A percentile compares a stretch with the other conserved stretches of the same genome.
Evolutionary conservation across 2,329 filamentous ascomycete genomes (phyloP).

Genomic region (Cladosporium sp.): DNA sequence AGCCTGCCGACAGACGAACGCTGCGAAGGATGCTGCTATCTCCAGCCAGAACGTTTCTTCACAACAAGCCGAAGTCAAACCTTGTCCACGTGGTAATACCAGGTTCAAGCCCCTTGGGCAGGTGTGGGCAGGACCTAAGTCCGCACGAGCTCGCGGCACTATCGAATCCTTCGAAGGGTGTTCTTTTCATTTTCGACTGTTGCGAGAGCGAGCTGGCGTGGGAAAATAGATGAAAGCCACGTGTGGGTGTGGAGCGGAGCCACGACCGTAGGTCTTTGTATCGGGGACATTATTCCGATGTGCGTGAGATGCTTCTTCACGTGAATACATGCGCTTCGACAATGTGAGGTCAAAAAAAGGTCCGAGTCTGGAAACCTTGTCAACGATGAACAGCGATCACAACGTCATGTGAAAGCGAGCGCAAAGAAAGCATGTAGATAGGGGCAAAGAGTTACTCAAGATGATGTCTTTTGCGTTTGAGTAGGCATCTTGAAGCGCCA

Average conservation of each 20-base stretch:
- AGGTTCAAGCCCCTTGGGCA: neutral
- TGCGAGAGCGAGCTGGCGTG: neutral
- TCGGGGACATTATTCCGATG: neutral
- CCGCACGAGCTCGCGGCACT: neutral
- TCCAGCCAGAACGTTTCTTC: neutral
- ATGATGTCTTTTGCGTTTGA: neutral
- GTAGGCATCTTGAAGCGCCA: neutral
- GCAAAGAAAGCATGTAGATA: neutral
- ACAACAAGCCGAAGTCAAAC: neutral
- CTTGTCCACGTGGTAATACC: neutral
- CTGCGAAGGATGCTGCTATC: neutral
- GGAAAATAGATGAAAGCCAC: neutral
- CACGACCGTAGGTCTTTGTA: neutral
- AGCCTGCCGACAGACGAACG: neutral
- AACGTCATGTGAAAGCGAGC: neutral
- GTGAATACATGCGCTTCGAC: neutral
- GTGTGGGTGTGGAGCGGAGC: neutral
- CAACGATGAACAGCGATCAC: neutral
- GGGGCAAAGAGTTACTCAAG: neutral
- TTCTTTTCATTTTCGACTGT: neutral
- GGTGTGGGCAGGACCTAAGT: neutral
- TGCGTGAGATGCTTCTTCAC: neutral
- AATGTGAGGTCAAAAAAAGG: neutral
- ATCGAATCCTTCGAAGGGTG: neutral
- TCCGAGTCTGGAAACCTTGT: neutral